phyloP scores from a whole-genome alignment of 768 basidiomycete genomes.

The Dentipellis sp. region DNA sequence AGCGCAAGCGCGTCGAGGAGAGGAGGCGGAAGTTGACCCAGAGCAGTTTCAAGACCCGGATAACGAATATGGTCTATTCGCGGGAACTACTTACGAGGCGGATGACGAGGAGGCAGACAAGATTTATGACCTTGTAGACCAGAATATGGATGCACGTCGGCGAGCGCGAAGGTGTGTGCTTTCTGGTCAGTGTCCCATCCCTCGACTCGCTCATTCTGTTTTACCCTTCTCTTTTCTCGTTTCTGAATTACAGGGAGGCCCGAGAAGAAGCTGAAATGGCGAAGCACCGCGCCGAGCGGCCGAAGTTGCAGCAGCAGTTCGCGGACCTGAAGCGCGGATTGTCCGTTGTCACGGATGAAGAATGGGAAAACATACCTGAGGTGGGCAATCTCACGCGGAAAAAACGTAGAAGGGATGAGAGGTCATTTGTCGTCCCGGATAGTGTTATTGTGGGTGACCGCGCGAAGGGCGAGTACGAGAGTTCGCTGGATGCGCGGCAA shows the following conservation, averaged over 20 bases:
- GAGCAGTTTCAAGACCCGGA: constrained; percentile 96
- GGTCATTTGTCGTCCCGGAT: constrained; percentile 87
- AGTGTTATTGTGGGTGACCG: constrained; percentile 86
- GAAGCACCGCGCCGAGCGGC: constrained; percentile 76
- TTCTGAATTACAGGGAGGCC: constrained; percentile 46
- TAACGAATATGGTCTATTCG: constrained; percentile 93
- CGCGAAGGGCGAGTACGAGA: constrained; percentile 66
- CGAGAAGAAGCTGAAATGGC: constrained; percentile 65
- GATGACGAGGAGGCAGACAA: constrained; percentile 97
- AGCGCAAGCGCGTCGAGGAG: constrained; percentile 77
- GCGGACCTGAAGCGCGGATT: constrained; percentile 91
- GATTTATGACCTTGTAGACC: constrained; percentile 90
- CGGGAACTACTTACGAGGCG: constrained; percentile 91
- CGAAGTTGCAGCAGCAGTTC: constrained; percentile 94
- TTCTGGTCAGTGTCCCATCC: constrained; percentile 27
- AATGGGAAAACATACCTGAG: constrained; percentile 95
- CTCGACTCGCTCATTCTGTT: background rate
- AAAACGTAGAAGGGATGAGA: constrained; percentile 78
- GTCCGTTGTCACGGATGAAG: constrained; percentile 74
- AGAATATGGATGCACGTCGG: constrained; percentile 82
- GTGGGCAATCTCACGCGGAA: constrained; percentile 93
- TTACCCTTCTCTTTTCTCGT: constrained; percentile 7
- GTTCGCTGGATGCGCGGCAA: constrained; percentile 61
- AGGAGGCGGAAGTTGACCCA: constrained; percentile 81
- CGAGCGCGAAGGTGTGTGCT: constrained; percentile 63